Evolutionary conservation across 192 early-diverging fungal genomes (phyloP).

Genomic region (Podila verticillata): DNA sequence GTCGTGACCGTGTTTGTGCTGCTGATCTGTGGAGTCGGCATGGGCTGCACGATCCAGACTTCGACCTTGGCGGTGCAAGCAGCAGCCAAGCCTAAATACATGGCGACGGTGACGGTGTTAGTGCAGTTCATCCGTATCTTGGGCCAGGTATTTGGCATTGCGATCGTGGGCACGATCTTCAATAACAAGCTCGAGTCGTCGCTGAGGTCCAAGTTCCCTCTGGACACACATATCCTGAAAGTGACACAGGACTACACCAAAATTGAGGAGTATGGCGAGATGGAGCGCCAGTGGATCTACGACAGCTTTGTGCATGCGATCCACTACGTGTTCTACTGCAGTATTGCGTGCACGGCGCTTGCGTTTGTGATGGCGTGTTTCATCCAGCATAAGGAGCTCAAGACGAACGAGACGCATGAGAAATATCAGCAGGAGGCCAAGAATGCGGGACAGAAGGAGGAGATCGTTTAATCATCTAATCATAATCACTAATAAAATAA

Average conservation of each 20-base stretch:
- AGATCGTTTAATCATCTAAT: not conserved
- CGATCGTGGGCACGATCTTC: slow-evolving; percentile 34
- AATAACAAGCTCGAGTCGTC: slow-evolving; percentile 29
- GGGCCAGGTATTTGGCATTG: slow-evolving; percentile 54
- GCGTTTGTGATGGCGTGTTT: slow-evolving; percentile 3
- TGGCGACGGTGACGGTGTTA: slow-evolving; percentile 31
- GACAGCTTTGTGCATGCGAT: slow-evolving; percentile 26
- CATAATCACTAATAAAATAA: too few relatives aligned
- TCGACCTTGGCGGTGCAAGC: slow-evolving; percentile 7
- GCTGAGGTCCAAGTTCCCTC: slow-evolving; percentile 3
- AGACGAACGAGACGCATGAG: slow-evolving; percentile 19
- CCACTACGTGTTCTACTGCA: slow-evolving; percentile 30
- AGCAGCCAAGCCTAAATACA: slow-evolving; percentile 2
- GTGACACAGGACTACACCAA: slow-evolving; percentile 18
- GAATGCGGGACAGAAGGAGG: not conserved
- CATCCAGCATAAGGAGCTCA: slow-evolving; percentile 23
- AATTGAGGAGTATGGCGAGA: slow-evolving; percentile 28
- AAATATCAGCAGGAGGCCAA: not conserved
- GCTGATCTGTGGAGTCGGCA: not conserved
- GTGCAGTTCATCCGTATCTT: slow-evolving; percentile 39
- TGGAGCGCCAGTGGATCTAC: slow-evolving; percentile 5
- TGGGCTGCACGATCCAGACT: slow-evolving; percentile 22
- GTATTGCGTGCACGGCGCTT: not conserved
- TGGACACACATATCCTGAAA: slow-evolving; percentile 6
- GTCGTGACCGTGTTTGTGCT: slow-evolving; percentile 1